These are phyloP conservation scores for Amoebophrya sp. DNA, from an alignment of 169 alveolate species.

Conservation along the genomic window DNA sequence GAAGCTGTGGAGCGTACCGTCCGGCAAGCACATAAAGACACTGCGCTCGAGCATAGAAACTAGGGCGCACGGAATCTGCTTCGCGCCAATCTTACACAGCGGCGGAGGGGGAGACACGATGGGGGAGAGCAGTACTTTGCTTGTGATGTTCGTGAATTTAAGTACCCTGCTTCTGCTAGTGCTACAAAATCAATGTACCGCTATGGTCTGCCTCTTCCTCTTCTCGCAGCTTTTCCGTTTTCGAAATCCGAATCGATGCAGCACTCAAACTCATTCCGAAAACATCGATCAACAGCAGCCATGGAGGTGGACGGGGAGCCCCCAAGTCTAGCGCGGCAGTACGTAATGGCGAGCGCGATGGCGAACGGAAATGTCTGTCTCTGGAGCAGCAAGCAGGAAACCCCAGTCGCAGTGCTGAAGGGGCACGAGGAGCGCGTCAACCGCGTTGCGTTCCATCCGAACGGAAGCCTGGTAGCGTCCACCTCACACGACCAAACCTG, in stretches of 20 bases:
- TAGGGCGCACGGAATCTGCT: neutral
- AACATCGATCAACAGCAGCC: neutral
- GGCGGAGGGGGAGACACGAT: neutral
- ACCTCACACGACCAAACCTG: slow-evolving; percentile 76
- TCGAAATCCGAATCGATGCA: neutral
- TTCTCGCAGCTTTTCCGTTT: neutral
- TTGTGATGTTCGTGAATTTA: neutral
- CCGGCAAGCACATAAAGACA: neutral
- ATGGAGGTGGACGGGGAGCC: neutral
- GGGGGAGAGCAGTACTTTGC: neutral
- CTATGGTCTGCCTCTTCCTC: neutral
- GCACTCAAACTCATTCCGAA: neutral
- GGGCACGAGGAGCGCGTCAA: slow-evolving; percentile 43
- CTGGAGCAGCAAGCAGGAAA: neutral
- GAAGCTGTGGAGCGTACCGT: slow-evolving; percentile 7
- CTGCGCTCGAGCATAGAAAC: neutral
- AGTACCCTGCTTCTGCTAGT: neutral
- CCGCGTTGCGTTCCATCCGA: slow-evolving; percentile 34
- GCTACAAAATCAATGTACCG: neutral
- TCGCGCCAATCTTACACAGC: neutral
- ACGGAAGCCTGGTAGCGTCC: slow-evolving; percentile 21
- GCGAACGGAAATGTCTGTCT: neutral
- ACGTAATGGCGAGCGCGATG: neutral
- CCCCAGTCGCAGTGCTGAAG: slow-evolving; percentile 14
- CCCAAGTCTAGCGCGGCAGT: neutral